phyloP scores from a whole-genome alignment of 208 protist genomes.

The Polymyxa betae region DNA sequence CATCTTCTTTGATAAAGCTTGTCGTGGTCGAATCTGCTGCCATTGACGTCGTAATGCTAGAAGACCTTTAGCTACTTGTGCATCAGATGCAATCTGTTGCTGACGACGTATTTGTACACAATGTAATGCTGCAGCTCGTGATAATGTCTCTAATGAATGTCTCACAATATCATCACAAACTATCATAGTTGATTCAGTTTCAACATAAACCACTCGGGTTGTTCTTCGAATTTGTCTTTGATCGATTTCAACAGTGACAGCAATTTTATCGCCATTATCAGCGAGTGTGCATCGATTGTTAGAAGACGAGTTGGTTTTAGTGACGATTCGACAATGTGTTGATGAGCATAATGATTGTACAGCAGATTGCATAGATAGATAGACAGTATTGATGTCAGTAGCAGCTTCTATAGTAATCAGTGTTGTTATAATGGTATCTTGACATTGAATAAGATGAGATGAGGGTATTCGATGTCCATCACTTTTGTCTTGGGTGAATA shows the following conservation, averaged over 20 bases:
- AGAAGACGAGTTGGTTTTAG: neutral
- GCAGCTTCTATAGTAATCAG: too few species aligned
- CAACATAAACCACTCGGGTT: neutral
- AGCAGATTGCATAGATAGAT: neutral
- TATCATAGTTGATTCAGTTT: neutral
- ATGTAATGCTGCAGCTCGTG: too few species aligned
- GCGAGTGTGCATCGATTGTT: neutral
- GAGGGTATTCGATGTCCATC: too few species aligned
- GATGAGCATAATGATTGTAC: neutral
- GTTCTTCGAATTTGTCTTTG: neutral
- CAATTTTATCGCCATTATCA: neutral
- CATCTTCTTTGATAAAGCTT: neutral
- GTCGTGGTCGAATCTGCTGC: neutral
- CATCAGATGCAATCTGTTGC: neutral
- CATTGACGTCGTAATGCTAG: conserved; percentile 16
- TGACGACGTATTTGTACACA: neutral
- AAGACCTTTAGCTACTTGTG: neutral
- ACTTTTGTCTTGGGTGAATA: too few species aligned
- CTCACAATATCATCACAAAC: neutral
- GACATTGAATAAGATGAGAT: too few species aligned
- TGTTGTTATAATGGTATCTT: too few species aligned
- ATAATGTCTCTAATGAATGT: neutral
- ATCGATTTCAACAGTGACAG: neutral
- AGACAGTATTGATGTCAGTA: too few species aligned
- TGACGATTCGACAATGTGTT: conserved; percentile 14